A percentile compares a stretch with the other conserved stretches of the same genome.
These are phyloP conservation scores for Yamadazyma diddensiae DNA, from an alignment of 1,139 yeast species.

Conservation along the genomic window DNA sequence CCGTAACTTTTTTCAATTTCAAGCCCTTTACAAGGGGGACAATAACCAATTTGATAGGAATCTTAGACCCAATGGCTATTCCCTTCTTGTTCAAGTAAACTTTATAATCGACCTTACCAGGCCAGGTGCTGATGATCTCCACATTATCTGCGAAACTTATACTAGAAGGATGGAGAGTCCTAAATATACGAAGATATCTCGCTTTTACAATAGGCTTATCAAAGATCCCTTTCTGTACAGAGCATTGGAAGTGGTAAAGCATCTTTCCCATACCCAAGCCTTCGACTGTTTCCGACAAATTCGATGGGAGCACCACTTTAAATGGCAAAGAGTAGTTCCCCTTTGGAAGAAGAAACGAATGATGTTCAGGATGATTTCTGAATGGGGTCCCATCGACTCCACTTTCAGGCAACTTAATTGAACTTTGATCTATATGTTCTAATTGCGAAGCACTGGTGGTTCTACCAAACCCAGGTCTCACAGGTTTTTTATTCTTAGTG, in stretches of 20 bases:
- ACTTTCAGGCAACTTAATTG: slow-evolving; percentile 28
- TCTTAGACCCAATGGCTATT: slow-evolving; percentile 56
- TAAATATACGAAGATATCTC: slow-evolving; percentile 33
- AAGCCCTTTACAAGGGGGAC: slow-evolving; percentile 63
- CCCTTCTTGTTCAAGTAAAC: slow-evolving; percentile 56
- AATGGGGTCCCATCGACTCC: slow-evolving; percentile 49
- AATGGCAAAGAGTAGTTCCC: slow-evolving; percentile 73
- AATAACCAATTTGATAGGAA: slow-evolving; percentile 51
- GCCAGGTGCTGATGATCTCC: slow-evolving; percentile 62
- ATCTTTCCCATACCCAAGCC: slow-evolving; percentile 57
- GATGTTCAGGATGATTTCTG: slow-evolving; percentile 21
- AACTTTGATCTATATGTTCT: slow-evolving; percentile 7
- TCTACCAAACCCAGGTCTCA: slow-evolving; percentile 19
- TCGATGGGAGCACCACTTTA: slow-evolving; percentile 52
- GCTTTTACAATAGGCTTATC: slow-evolving; percentile 37
- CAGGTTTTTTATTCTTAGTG: neutral
- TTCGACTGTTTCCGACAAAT: slow-evolving; percentile 64
- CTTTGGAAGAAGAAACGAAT: slow-evolving; percentile 50
- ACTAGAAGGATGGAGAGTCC: slow-evolving; percentile 54
- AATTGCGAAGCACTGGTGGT: slow-evolving; percentile 20
- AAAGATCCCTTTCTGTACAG: slow-evolving; percentile 52
- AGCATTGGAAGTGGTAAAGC: slow-evolving; percentile 53
- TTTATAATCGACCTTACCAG: slow-evolving; percentile 61
- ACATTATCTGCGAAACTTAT: slow-evolving; percentile 52
- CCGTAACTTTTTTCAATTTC: slow-evolving; percentile 42